These are phyloP conservation scores for Aspergillus sclerotialis DNA, from an alignment of 2,329 filamentous ascomycete species.

Conservation along the genomic window DNA sequence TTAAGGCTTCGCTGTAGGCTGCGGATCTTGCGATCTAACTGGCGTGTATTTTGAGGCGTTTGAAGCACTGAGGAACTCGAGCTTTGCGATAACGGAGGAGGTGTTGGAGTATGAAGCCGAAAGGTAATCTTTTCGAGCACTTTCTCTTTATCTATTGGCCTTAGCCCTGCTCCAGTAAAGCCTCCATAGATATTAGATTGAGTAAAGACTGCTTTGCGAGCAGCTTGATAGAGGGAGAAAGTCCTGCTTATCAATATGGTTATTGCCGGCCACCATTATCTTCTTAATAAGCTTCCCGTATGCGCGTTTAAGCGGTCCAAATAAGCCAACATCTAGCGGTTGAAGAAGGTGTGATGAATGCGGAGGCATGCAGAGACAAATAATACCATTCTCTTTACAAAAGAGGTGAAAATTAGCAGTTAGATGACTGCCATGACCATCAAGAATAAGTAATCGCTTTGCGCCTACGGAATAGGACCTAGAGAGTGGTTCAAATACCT, in stretches of 20 bases:
- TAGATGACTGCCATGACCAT: conserved; percentile 1
- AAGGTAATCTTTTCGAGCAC: neutral
- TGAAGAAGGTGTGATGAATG: conserved; percentile 4
- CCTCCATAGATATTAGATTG: neutral
- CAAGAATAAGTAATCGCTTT: conserved; percentile 1
- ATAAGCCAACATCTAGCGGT: conserved; percentile 4
- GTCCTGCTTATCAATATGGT: neutral
- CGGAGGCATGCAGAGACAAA: too few relatives aligned
- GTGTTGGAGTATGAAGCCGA: too few relatives aligned
- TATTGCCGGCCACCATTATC: too few relatives aligned
- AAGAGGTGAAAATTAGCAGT: conserved; percentile 5
- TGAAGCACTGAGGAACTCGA: neutral
- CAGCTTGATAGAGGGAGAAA: neutral
- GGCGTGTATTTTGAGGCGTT: neutral
- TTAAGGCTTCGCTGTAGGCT: too few relatives aligned
- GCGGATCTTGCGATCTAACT: neutral
- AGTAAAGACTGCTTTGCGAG: too few relatives aligned
- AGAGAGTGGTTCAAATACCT: neutral
- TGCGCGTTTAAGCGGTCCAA: conserved; percentile 2
- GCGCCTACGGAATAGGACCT: neutral
- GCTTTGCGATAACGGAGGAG: too few relatives aligned
- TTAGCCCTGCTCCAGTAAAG: neutral
- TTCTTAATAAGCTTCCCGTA: too few relatives aligned
- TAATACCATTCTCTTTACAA: conserved; percentile 3
- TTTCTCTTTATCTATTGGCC: neutral